A percentile compares a stretch with the other conserved stretches of the same genome.
phyloP scores from a whole-genome alignment of 2,329 filamentous ascomycete genomes.

The Pseudogymnoascus sp. region DNA sequence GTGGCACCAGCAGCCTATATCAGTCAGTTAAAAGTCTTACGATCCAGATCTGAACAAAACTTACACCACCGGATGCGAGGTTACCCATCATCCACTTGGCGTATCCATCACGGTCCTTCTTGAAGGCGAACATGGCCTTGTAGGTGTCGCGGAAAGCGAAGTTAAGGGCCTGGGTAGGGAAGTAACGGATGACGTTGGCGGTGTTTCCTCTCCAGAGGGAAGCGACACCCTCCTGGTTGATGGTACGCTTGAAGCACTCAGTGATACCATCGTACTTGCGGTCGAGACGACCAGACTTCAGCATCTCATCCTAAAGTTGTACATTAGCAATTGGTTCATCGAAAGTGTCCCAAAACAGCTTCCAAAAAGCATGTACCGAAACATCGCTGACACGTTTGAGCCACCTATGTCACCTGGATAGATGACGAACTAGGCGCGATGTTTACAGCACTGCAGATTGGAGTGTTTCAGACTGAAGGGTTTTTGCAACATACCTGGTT shows the following conservation, averaged over 20 bases:
- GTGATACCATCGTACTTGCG: slow-evolving; percentile 88
- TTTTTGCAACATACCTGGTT: slow-evolving; percentile 73
- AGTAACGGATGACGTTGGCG: slow-evolving; percentile 99
- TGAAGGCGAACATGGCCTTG: slow-evolving; percentile 99
- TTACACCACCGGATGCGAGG: slow-evolving; percentile 98
- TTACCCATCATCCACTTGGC: slow-evolving; percentile 99
- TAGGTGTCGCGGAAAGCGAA: slow-evolving; percentile 99
- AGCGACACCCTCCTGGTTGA: slow-evolving; percentile 83
- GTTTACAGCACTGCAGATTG: background rate
- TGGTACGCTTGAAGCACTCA: slow-evolving; percentile 94
- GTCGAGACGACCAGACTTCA: slow-evolving; percentile 97
- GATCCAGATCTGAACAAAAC: slow-evolving; percentile 32
- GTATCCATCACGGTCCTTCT: slow-evolving; percentile 99
- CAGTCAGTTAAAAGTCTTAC: slow-evolving; percentile 12
- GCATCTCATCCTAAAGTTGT: slow-evolving; percentile 85
- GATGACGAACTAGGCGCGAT: background rate
- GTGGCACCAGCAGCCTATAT: slow-evolving; percentile 89
- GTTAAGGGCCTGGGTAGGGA: slow-evolving; percentile 99
- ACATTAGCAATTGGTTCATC: slow-evolving; percentile 15
- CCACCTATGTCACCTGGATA: background rate
- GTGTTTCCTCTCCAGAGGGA: slow-evolving; percentile 99
- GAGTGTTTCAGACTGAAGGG: slow-evolving; percentile 6
- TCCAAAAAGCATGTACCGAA: background rate
- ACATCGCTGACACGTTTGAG: background rate
- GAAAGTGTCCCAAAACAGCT: background rate